Evolutionary conservation across 2,329 filamentous ascomycete species (phyloP).

Genomic region (Ascochyta pisi): DNA sequence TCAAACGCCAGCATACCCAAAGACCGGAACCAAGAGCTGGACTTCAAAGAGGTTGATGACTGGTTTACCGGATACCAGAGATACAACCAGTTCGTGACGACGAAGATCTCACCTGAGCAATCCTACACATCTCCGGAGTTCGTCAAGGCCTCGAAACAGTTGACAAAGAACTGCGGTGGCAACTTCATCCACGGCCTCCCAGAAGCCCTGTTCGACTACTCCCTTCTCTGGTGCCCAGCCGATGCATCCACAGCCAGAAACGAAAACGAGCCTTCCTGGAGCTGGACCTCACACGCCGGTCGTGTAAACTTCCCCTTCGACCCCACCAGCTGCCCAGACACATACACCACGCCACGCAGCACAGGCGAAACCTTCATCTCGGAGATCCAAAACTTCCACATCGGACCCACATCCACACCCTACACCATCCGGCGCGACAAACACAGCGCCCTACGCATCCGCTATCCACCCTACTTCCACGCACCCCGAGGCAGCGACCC

Average conservation of each 20-base stretch:
- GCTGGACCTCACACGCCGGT: conserved; percentile 40
- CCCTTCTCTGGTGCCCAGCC: conserved; percentile 45
- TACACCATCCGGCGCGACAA: conserved; percentile 42
- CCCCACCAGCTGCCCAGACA: conserved; percentile 41
- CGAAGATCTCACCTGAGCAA: conserved; percentile 20
- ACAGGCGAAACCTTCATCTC: conserved; percentile 40
- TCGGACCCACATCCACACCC: conserved; percentile 29
- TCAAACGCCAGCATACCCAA: conserved; percentile 33
- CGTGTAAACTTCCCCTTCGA: conserved; percentile 44
- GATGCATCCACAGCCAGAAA: conserved; percentile 22
- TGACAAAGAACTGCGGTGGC: conserved; percentile 41
- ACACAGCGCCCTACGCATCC: conserved; percentile 28
- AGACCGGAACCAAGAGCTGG: conserved; percentile 26
- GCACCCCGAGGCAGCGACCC: conserved; percentile 29
- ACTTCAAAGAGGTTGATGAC: conserved; percentile 37
- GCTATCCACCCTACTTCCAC: conserved; percentile 38
- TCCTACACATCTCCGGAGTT: conserved; percentile 28
- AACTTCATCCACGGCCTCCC: conserved; percentile 41
- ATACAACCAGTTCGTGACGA: conserved; percentile 43
- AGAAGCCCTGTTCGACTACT: conserved; percentile 41
- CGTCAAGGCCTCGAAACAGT: conserved; percentile 28
- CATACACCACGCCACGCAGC: conserved; percentile 25
- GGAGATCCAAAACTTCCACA: conserved; percentile 35
- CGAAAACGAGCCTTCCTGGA: conserved; percentile 39
- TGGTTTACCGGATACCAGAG: conserved; percentile 41